Evolutionary conservation across 805 yeast genomes (phyloP), one percentile per base, ranked within the genome.

Genomic region (Cyberlindnera nakhonratchasimensis): DNA sequence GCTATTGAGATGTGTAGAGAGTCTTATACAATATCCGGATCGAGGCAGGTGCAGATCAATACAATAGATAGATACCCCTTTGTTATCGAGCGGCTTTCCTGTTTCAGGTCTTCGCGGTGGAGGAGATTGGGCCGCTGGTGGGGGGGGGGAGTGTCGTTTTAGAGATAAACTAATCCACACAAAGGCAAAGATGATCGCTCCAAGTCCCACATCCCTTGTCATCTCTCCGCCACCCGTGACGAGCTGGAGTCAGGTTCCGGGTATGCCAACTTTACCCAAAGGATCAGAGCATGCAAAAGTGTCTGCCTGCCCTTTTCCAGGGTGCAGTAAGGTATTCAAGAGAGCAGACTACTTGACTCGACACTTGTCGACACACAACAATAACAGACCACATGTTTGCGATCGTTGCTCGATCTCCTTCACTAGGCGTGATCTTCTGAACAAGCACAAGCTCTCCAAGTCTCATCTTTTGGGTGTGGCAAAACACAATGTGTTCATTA

Each of bases 321-420:
- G 52, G n/a, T 31, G 52, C 50, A 37, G 53, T 34, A 46, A 53
- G 40, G 56, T 59, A 11, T 62, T 62, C n/a, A 64, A 64, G 38
- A 52, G 67, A 46, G 52, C 70, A 37, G 72, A 62, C 34, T 63
- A 63, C 40, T 48, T 63, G 7, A 39, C 46, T n/a, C 34, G 68
- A 33, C 68, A 63, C 38, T 54, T 52, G 17, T 50, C 53, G 3
- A 63, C 59, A 32, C 68, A 63, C 43, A 45, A 50, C n/a, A 31
- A 42, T 5, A 47, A 54, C 3, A 57, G 55, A 29, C 67, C 66
- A 1, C 59, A 46, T 31, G 37, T 39, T 1, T 63, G 68, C 37
- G 41, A 39, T 1, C 47, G 46, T 6, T 63, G 68, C 42, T 37
- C 47, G 3, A 39, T 50, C 6, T 42, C 53, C 2, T 63, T 62